Evolutionary conservation across 164 flowering plant genomes (phyloP).

Genomic region (Akebia trifoliata): DNA sequence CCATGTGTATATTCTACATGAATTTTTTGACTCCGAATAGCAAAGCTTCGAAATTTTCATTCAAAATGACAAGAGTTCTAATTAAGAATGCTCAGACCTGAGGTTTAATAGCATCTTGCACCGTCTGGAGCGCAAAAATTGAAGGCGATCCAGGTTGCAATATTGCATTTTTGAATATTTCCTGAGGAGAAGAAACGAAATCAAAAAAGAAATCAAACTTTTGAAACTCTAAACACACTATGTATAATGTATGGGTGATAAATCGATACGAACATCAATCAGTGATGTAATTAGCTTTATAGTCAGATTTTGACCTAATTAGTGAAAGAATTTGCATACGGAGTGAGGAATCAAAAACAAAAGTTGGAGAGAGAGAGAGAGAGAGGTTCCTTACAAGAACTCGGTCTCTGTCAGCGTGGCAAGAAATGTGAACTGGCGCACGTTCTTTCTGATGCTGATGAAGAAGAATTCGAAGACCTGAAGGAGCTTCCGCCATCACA

Average conservation of each 20-base stretch:
- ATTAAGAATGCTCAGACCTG: constrained; percentile 41
- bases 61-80: neutral
- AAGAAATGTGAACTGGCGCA: constrained; percentile 27
- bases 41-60: neutral
- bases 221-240: neutral
- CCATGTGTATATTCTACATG: too few species aligned
- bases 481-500: constrained; percentile 26
- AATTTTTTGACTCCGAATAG: too few species aligned
- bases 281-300: too few species aligned
- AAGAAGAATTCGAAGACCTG: constrained; percentile 31
- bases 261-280: too few species aligned
- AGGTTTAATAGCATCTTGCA: constrained; percentile 89
- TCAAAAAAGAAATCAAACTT: neutral
- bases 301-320: neutral
- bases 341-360: neutral
- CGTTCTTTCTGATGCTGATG: constrained; percentile 33
- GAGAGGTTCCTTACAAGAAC: constrained; percentile 21
- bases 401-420: constrained; percentile 37
- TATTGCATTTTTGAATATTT: constrained; percentile 61
- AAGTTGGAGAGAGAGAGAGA: constrained; percentile 3
- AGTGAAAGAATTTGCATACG: neutral
- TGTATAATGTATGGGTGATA: too few species aligned
- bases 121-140: constrained; percentile 75
- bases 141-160: constrained; percentile 52
- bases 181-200: constrained; percentile 37